phyloP scores from a whole-genome alignment of 2,329 filamentous ascomycete species.

The Annulohypoxylon truncatum region DNA sequence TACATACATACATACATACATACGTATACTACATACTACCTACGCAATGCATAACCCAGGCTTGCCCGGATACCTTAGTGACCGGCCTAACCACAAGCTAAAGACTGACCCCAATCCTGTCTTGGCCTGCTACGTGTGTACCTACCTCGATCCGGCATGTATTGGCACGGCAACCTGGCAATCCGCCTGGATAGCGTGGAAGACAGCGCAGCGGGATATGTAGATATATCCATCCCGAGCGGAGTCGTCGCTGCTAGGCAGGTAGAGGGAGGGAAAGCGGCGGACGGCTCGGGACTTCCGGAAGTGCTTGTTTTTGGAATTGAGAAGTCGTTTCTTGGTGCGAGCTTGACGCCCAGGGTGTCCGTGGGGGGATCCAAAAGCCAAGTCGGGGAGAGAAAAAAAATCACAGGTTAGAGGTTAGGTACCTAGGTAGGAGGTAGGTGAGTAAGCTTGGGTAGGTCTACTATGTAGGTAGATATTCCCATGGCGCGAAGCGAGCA shows the following conservation, averaged over 20 bases:
- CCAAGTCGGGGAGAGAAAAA: too few relatives aligned
- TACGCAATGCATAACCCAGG: too few relatives aligned
- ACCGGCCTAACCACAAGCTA: not conserved
- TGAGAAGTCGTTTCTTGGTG: conserved; percentile 9
- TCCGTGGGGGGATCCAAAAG: conserved; percentile 16
- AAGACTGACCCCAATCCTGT: conserved; percentile 15
- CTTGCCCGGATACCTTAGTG: too few relatives aligned
- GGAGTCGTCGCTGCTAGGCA: conserved; percentile 23
- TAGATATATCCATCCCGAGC: not conserved
- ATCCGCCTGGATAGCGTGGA: too few relatives aligned
- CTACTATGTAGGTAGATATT: not conserved
- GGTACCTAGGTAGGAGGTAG: not conserved
- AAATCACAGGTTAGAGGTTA: too few relatives aligned
- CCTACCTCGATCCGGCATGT: not conserved
- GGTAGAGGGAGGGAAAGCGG: conserved; percentile 22
- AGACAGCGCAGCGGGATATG: not conserved
- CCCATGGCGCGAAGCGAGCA: conserved; percentile 16
- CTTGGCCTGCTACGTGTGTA: conserved; percentile 2
- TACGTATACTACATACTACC: too few relatives aligned
- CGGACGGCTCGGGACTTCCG: conserved; percentile 26
- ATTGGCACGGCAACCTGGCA: not conserved
- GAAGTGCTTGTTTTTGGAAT: conserved; percentile 29
- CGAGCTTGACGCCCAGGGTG: not conserved
- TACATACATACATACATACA: not conserved
- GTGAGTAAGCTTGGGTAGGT: not conserved